Base-by-base conservation (phyloP, 116 monocot species). In the Papilionanthe hybrid region DNA sequence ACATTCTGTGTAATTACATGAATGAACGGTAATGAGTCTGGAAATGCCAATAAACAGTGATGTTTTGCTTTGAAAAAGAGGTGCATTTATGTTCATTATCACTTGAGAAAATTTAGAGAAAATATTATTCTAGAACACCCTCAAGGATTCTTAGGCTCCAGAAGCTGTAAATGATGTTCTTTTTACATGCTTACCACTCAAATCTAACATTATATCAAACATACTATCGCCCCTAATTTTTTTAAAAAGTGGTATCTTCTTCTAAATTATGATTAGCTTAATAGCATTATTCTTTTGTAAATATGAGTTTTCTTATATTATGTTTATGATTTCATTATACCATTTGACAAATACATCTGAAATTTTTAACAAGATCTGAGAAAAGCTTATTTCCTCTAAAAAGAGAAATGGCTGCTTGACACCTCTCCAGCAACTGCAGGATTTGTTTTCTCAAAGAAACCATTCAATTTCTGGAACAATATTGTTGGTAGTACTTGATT, bases 341-440 rank as follows among this genome's bases (percentile, higher is more conserved):
- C n/a, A n/a, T 55, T 86, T 95, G 55, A 83, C 87, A 58, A 90
- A 78, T 48, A 85, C 98, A 68, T 83, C 88, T 45, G 91, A 89
- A 67, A 90, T 99, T 88, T 94, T 94, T 72, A 88, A 77, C 78
- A 99, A 88, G 98, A 93, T 99, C 17, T 32, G 29, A 28, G 91
- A 84, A 78, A 90, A 83, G 41, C 84, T 88, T 41, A 75, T 47
- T 79, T 79, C 82, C 22, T 63, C 17, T 22, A 85, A 81, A 79
- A 95, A 90, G 89, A 81, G 41, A 42, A 84, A 27, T 68, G 65
- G 78, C 30, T 44, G 58, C 44, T 55, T 66, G 55, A 87, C 88
- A 32, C 79, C 91, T 47, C 91, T 92, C 48, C 92, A 87, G 65
- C 81, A 87, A 55, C 86, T 98, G 11, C 91, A 91, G 65, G 83